Conservation (phyloP, 805 yeast genomes). For the fission yeast (Schizosaccharomyces pombe) region DNA sequence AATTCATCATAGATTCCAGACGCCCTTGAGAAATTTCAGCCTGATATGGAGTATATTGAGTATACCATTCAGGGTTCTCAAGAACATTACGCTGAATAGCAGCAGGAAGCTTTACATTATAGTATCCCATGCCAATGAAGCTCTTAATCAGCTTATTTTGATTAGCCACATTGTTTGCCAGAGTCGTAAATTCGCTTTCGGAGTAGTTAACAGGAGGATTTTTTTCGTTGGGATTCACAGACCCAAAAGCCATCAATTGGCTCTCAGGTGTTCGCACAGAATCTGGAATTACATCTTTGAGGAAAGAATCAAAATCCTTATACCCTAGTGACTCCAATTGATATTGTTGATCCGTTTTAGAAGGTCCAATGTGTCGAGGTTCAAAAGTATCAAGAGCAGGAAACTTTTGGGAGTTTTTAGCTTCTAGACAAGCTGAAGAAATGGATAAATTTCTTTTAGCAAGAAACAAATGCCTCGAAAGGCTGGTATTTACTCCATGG, state of each 20-base stretch:
- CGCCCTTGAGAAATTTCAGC: slow-evolving; percentile 96
- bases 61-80: slow-evolving; percentile 95
- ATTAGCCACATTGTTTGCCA: slow-evolving; percentile 42
- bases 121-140: slow-evolving; percentile 74
- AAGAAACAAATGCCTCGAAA: no score
- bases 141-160: slow-evolving; percentile 54
- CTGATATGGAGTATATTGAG: slow-evolving; percentile 94
- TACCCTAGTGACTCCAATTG: slow-evolving; percentile 52
- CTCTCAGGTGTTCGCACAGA: slow-evolving; percentile 48
- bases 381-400: slow-evolving; percentile 49
- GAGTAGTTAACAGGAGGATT: slow-evolving; percentile 37
- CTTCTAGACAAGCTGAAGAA: background rate
- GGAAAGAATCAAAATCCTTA: slow-evolving; percentile 43
- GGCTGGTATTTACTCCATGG: no score
- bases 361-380: slow-evolving; percentile 66
- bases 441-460: no score
- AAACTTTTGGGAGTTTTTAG: background rate
- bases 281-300: slow-evolving; percentile 51
- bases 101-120: slow-evolving; percentile 72
- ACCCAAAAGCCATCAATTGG: slow-evolving; percentile 35
- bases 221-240: background rate
- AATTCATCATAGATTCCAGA: slow-evolving; percentile 68
- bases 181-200: slow-evolving; percentile 56
- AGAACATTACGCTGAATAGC: slow-evolving; percentile 79
- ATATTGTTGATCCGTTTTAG: slow-evolving; percentile 31